Evolutionary conservation across 2,329 filamentous ascomycete species (phyloP).

Genomic region (Fusarium secorum): DNA sequence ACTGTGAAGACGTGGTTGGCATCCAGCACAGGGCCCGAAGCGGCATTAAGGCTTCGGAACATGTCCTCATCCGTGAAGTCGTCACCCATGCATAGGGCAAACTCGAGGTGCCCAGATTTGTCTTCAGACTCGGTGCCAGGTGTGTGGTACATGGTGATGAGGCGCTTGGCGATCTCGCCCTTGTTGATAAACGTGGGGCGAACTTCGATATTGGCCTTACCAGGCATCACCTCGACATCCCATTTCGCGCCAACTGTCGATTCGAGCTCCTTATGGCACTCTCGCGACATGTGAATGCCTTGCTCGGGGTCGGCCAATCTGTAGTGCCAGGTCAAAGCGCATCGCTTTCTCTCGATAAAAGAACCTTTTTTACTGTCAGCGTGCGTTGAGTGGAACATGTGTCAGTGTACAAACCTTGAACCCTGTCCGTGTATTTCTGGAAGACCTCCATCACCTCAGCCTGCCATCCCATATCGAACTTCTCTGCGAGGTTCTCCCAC

Average conservation of each 20-base stretch:
- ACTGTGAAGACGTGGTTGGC: constrained; percentile 82
- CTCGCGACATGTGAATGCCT: constrained; percentile 78
- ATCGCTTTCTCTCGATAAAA: constrained; percentile 93
- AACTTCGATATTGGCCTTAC: constrained; percentile 96
- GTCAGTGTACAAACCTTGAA: constrained; percentile 68
- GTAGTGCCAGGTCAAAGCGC: constrained; percentile 97
- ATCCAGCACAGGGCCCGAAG: constrained; percentile 61
- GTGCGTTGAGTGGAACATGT: too few species aligned
- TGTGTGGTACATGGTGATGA: constrained; percentile 76
- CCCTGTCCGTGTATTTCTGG: constrained; percentile 86
- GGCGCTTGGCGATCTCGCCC: constrained; percentile 87
- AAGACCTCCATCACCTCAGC: constrained; percentile 83
- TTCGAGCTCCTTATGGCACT: constrained; percentile 85
- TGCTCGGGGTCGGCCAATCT: constrained; percentile 88
- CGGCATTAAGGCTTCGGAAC: constrained; percentile 80
- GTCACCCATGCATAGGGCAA: constrained; percentile 90
- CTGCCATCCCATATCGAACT: constrained; percentile 92
- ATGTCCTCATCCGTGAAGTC: constrained; percentile 98
- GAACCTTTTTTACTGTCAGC: constrained; percentile 64
- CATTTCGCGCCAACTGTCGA: constrained; percentile 77
- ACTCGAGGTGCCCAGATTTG: constrained; percentile 70
- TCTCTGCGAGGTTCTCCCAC: constrained; percentile 91
- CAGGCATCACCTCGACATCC: constrained; percentile 95
- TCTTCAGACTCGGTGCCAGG: constrained; percentile 55
- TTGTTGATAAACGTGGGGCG: constrained; percentile 98